phyloP scores from a whole-genome alignment of 176 grass and related monocot species.

The Coix lacrymajobi region DNA sequence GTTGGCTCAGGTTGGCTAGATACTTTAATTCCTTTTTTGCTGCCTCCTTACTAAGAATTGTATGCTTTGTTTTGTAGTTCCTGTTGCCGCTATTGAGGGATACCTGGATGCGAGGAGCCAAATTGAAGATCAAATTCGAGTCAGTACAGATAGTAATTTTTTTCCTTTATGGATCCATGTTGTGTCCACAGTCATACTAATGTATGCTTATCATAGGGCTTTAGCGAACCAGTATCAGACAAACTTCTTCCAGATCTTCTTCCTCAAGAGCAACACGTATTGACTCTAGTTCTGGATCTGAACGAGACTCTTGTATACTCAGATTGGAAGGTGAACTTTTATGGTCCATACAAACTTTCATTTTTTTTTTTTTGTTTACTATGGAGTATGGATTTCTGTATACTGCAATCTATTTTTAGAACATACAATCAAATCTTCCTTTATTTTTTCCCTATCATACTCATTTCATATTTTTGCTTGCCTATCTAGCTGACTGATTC shows the following conservation, averaged over 20 bases:
- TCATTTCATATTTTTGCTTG: not conserved
- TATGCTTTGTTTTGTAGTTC: constrained; percentile 52
- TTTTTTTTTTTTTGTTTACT: not conserved
- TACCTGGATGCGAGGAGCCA: constrained; percentile 74
- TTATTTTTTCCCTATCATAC: not conserved
- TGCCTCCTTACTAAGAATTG: not conserved
- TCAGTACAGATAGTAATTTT: constrained; percentile 32
- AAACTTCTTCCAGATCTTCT: constrained; percentile 93
- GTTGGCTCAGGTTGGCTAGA: constrained; percentile 1
- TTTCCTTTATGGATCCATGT: constrained; percentile 6
- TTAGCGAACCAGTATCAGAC: constrained; percentile 96
- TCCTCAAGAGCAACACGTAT: constrained; percentile 93
- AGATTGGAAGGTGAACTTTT: constrained; percentile 78
- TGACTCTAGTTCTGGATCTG: constrained; percentile 91
- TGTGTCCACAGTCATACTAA: constrained; percentile 11
- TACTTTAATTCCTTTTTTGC: not conserved
- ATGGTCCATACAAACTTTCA: not conserved
- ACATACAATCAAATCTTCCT: not conserved
- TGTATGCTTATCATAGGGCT: constrained; percentile 45
- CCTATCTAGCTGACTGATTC: not conserved
- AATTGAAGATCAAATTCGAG: constrained; percentile 90
- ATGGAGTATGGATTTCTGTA: not conserved
- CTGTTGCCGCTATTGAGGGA: constrained; percentile 50
- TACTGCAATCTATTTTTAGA: not conserved
- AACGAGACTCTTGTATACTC: constrained; percentile 97